Evolutionary conservation across 352 stramenopile species (phyloP).

Genomic region (Globisporangium spiculum): DNA sequence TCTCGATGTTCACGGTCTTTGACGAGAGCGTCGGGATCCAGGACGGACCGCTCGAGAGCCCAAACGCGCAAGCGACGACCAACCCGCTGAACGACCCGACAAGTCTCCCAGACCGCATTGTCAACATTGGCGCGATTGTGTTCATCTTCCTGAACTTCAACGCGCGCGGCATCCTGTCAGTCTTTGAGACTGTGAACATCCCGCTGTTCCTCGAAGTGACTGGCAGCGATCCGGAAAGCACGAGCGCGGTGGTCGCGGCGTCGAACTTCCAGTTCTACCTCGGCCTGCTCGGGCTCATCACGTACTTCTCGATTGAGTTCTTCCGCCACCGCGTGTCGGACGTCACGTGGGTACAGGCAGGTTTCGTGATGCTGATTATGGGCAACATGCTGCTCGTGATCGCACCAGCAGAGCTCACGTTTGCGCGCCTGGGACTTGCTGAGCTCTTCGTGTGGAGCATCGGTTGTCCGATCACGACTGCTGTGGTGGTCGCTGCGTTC

Average conservation of each 20-base stretch:
- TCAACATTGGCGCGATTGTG: slow-evolving; percentile 68
- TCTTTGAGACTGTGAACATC: slow-evolving; percentile 87
- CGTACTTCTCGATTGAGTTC: slow-evolving; percentile 79
- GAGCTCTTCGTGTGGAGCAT: slow-evolving; percentile 83
- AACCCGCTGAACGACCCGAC: slow-evolving; percentile 56
- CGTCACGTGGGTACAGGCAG: slow-evolving; percentile 66
- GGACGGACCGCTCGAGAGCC: slow-evolving; percentile 56
- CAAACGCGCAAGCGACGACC: slow-evolving; percentile 27
- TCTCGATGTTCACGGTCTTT: slow-evolving; percentile 59
- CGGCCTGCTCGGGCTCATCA: slow-evolving; percentile 63
- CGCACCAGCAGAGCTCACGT: slow-evolving; percentile 39
- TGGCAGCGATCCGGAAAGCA: slow-evolving; percentile 50
- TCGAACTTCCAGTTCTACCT: slow-evolving; percentile 86
- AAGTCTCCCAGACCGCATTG: slow-evolving; percentile 56
- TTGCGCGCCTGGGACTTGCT: slow-evolving; percentile 43
- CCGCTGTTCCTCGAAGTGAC: slow-evolving; percentile 72
- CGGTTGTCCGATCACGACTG: slow-evolving; percentile 73
- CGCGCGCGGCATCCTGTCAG: slow-evolving; percentile 68
- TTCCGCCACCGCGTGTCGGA: slow-evolving; percentile 68
- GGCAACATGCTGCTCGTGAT: slow-evolving; percentile 63
- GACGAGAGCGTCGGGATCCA: slow-evolving; percentile 51
- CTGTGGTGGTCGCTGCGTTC: slow-evolving; percentile 71
- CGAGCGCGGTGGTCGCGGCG: slow-evolving; percentile 51
- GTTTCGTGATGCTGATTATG: slow-evolving; percentile 57
- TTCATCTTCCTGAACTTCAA: slow-evolving; percentile 85